Conservation (phyloP, 805 yeast species). For the Candida sanyiensis region DNA sequence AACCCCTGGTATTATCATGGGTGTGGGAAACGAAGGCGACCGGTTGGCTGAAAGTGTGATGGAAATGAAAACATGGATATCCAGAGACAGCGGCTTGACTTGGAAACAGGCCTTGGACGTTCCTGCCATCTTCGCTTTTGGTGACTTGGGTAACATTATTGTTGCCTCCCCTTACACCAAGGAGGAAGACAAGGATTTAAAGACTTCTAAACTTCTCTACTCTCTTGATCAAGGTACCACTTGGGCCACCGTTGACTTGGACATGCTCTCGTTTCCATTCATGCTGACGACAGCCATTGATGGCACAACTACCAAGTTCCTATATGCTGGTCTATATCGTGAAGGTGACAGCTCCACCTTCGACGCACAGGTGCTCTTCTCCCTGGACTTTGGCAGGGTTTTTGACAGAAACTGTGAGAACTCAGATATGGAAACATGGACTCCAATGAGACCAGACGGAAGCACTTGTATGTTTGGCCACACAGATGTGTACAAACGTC, state of each 20-base stretch:
- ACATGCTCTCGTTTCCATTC: slow-evolving; percentile 36
- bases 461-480: slow-evolving; percentile 62
- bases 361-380: slow-evolving; percentile 19
- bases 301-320: slow-evolving; percentile 61
- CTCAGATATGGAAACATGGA: slow-evolving; percentile 61
- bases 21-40: slow-evolving; percentile 35
- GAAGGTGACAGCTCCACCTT: slow-evolving; percentile 7
- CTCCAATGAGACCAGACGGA: slow-evolving; percentile 38
- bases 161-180: slow-evolving; percentile 38
- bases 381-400: slow-evolving; percentile 55
- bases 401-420: slow-evolving; percentile 38
- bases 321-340: slow-evolving; percentile 40
- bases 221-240: slow-evolving; percentile 71
- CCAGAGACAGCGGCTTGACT: slow-evolving; percentile 74
- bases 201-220: slow-evolving; percentile 36
- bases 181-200: slow-evolving; percentile 28
- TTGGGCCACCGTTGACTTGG: slow-evolving; percentile 52
- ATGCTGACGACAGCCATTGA: slow-evolving; percentile 56
- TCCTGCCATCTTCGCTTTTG: slow-evolving; percentile 54
- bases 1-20: slow-evolving; percentile 42
- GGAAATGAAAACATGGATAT: slow-evolving; percentile 47
- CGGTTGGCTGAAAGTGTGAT: slow-evolving; percentile 13
- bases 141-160: slow-evolving; percentile 75
- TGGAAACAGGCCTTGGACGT: slow-evolving; percentile 56
- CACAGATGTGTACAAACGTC: slow-evolving; percentile 53